Base-by-base conservation (phyloP, 2,329 filamentous ascomycete genomes). In the Penicillium crustosum region DNA sequence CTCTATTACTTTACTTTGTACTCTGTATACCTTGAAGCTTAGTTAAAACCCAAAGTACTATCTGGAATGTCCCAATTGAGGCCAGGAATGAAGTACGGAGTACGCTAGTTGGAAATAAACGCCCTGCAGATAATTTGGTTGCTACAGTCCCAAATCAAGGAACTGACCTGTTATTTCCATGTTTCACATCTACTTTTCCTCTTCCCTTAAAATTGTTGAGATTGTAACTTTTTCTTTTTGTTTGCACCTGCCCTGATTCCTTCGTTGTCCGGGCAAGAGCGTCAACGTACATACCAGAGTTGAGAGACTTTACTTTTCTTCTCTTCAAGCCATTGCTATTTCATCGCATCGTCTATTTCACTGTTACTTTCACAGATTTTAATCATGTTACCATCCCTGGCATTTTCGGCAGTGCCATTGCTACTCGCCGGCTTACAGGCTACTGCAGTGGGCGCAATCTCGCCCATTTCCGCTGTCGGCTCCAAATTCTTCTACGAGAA, bases 401-500 rank as follows among this genome's bases (percentile, higher is more conserved):
- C 57, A 23, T 48, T 64, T 43, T 52, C 62, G 12, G 12, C 31
- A 33, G 55, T 57, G 38, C 62, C 64, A 25, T 59, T 70, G 61
- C 61, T 74, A 54, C 53, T 73, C 51, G 65, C 67, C 31, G 62
- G 65, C 53, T 59, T 73, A 42, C 67, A 70, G 48, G 61, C 60
- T 35, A 58, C 66, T 68, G 56, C 66, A 13, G 70, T 68, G 48
- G 60, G 62, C 42, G 79, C 83, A 31, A 77, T 86, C 48, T 77
- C 82, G 36, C 82, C 82, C 54, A 83, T 88, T 61, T 78, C 79
- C n/a, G 76, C 77, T 42, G 84, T 88, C 53, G 91, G 91, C 50
- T 87, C 88, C 78, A 96, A 95, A 77, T 91, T 96, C 80, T 96
- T 95, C 79, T 87, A 86, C 65, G 85, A 84, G 68, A 85, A 93